phyloP scores from a whole-genome alignment of 75 land plant species.

The Pinus albicaulis region DNA sequence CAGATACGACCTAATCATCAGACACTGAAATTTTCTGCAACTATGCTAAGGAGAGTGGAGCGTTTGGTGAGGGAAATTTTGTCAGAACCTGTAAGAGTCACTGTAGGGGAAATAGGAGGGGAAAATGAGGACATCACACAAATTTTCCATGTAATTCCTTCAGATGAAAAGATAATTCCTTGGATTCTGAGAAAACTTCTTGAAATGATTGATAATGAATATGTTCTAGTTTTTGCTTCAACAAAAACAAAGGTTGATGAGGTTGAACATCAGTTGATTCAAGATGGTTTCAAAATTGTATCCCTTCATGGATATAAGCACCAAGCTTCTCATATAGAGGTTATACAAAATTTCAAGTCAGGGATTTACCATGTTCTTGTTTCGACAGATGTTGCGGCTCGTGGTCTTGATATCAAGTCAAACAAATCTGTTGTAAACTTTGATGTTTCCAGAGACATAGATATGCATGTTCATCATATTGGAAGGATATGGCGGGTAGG shows the following conservation, averaged over 20 bases:
- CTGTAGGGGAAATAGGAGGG: slow-evolving; percentile 91
- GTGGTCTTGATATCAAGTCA: slow-evolving; percentile 98
- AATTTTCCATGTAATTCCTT: slow-evolving; percentile 78
- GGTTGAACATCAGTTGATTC: slow-evolving; percentile 63
- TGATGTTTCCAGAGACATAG: slow-evolving; percentile 97
- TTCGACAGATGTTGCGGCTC: slow-evolving; percentile 98
- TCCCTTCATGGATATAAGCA: slow-evolving; percentile 99
- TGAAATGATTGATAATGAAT: slow-evolving; percentile 82
- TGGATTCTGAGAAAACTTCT: slow-evolving; percentile 88
- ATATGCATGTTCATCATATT: slow-evolving; percentile 97
- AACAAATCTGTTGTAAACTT: slow-evolving; percentile 95
- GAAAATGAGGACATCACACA: slow-evolving; percentile 99
- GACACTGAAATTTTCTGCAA: slow-evolving; percentile 96
- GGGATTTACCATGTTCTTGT: slow-evolving; percentile 88
- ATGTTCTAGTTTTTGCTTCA: slow-evolving; percentile 93
- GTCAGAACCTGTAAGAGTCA: slow-evolving; percentile 82
- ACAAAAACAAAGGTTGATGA: slow-evolving; percentile 93
- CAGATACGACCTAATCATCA: slow-evolving; percentile 99
- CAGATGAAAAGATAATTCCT: slow-evolving; percentile 89
- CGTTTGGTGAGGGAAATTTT: slow-evolving; percentile 86
- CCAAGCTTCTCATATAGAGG: slow-evolving; percentile 95
- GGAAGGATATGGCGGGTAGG: slow-evolving; percentile 99
- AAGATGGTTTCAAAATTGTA: slow-evolving; percentile 77
- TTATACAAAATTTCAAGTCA: slow-evolving; percentile 80
- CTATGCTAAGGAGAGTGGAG: slow-evolving; percentile 96